Evolutionary conservation across 768 basidiomycete genomes (phyloP).

Genomic region (Pilatotrama ljubarskyi): DNA sequence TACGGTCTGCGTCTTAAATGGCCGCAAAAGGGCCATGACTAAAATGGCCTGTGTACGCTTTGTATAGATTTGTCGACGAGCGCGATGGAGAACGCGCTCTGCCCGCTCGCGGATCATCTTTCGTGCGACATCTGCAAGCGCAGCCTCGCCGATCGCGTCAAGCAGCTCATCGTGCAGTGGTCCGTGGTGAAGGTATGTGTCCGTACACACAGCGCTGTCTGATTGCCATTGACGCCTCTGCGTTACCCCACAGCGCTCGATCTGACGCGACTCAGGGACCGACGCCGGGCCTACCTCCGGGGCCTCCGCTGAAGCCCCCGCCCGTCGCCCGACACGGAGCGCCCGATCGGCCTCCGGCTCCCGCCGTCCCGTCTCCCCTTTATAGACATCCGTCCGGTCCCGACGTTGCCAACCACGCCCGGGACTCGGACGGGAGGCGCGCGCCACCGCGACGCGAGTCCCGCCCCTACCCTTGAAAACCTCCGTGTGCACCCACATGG

Average conservation of each 20-base stretch:
- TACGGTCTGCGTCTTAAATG: slow-evolving; percentile 32
- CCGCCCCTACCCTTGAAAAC: not conserved
- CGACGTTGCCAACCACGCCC: not conserved
- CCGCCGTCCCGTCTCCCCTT: not conserved
- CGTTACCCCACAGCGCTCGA: slow-evolving; percentile 6
- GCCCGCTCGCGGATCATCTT: slow-evolving; percentile 67
- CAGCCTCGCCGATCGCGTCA: slow-evolving; percentile 64
- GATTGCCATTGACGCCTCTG: not conserved
- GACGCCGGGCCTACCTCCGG: not conserved
- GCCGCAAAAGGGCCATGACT: not conserved
- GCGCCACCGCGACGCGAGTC: too few species aligned
- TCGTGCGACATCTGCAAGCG: slow-evolving; percentile 68
- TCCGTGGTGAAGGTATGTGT: slow-evolving; percentile 68
- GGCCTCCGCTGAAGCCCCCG: not conserved
- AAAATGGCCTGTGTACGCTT: not conserved
- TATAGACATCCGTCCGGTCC: not conserved
- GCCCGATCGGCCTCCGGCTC: not conserved
- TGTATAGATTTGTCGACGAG: slow-evolving; percentile 67
- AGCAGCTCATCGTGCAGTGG: slow-evolving; percentile 72
- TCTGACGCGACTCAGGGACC: not conserved
- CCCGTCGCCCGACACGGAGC: not conserved
- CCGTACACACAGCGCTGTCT: not conserved
- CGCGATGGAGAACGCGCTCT: slow-evolving; percentile 70
- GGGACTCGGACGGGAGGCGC: too few species aligned
- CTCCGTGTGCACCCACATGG: not conserved